phyloP scores from a whole-genome alignment of 2,329 filamentous ascomycete genomes.

The Colletotrichum cereale region DNA sequence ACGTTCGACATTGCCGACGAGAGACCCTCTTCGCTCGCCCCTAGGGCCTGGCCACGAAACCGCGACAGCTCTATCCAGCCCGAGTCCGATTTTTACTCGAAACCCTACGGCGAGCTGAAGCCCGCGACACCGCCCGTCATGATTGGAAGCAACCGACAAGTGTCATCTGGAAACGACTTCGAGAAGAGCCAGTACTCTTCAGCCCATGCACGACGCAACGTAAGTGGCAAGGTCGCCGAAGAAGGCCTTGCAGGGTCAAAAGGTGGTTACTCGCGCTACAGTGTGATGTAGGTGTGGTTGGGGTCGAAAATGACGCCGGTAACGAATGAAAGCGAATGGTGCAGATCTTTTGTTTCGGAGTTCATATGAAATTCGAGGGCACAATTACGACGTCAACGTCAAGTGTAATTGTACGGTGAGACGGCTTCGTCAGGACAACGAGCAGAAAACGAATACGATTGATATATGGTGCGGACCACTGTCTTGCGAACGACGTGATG shows the following conservation, averaged over 20 bases:
- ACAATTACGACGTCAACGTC: background rate
- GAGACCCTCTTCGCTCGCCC: slow-evolving; percentile 42
- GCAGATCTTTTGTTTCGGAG: background rate
- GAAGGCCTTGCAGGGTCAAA: slow-evolving; percentile 69
- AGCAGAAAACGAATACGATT: background rate
- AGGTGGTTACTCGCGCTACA: slow-evolving; percentile 42
- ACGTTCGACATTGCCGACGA: slow-evolving; percentile 62
- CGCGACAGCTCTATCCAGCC: slow-evolving; percentile 63
- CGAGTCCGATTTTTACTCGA: slow-evolving; percentile 63
- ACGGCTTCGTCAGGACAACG: background rate
- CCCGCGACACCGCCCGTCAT: slow-evolving; percentile 66
- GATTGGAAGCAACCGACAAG: slow-evolving; percentile 63
- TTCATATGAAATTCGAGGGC: background rate
- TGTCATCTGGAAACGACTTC: slow-evolving; percentile 71
- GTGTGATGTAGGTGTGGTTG: slow-evolving; percentile 37
- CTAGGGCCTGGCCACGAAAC: slow-evolving; percentile 44
- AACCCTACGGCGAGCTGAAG: slow-evolving; percentile 71
- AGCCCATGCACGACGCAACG: slow-evolving; percentile 65
- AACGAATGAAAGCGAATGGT: background rate
- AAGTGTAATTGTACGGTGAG: slow-evolving; percentile 1
- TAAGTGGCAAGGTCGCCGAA: slow-evolving; percentile 80
- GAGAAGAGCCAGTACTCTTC: slow-evolving; percentile 48
- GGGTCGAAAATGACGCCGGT: background rate
- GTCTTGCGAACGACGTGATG: background rate
- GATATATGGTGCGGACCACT: background rate